phyloP scores from a whole-genome alignment of 495 filamentous ascomycete species.

The Penicillium goetzii region DNA sequence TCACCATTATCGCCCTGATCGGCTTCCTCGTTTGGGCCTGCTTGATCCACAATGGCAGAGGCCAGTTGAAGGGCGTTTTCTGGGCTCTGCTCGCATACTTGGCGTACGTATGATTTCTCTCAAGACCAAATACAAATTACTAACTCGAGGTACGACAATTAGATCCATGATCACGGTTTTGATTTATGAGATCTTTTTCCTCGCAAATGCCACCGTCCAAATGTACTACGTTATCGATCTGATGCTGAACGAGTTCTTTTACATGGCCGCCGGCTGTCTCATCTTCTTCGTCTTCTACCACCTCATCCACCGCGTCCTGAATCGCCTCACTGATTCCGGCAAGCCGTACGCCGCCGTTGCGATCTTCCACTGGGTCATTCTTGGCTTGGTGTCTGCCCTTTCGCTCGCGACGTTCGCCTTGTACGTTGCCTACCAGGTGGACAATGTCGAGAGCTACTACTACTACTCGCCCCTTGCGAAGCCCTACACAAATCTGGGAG shows the following conservation, averaged over 20 bases:
- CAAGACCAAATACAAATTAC: background rate
- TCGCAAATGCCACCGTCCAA: constrained; percentile 25
- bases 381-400: constrained; percentile 18
- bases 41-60: constrained; percentile 20
- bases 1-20: constrained; percentile 25
- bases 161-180: constrained; percentile 6
- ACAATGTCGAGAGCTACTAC: constrained; percentile 1
- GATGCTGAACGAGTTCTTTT: constrained; percentile 32
- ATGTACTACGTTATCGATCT: constrained; percentile 27
- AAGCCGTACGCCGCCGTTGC: constrained; percentile 23
- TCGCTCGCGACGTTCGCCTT: constrained; percentile 25
- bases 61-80: constrained; percentile 18
- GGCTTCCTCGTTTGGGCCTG: constrained; percentile 30
- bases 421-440: constrained; percentile 21
- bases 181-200: constrained; percentile 19
- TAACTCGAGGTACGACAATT: background rate
- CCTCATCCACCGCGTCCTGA: constrained; percentile 26
- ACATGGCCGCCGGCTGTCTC: constrained; percentile 13
- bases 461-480: background rate
- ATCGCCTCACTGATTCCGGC: constrained; percentile 24
- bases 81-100: constrained; percentile 18
- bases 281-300: constrained; percentile 31
- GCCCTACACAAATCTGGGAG: constrained; percentile 12
- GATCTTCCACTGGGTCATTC: constrained; percentile 26
- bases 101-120: constrained; percentile 12